A percentile compares a stretch with the other conserved stretches of the same genome.
Evolutionary conservation across 352 stramenopile genomes (phyloP).

Genomic region (Elongisporangium prolatum): DNA sequence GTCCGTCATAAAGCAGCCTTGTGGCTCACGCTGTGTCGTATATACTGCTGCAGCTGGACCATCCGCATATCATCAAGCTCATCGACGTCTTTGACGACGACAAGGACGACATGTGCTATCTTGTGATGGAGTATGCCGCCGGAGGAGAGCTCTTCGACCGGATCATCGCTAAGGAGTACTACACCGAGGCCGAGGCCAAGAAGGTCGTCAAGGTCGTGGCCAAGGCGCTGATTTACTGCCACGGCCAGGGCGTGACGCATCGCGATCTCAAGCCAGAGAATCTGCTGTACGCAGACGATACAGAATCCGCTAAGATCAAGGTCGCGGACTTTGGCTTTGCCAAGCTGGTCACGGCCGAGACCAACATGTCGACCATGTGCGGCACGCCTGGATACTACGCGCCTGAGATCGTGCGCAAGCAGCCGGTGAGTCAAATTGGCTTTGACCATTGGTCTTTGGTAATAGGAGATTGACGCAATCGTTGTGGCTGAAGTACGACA

Average conservation of each 20-base stretch:
- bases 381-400: constrained; percentile 96
- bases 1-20: too few species aligned
- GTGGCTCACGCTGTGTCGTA: not conserved
- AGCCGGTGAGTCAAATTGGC: constrained; percentile 30
- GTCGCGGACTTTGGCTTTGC: constrained; percentile 91
- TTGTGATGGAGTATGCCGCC: constrained; percentile 88
- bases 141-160: constrained; percentile 92
- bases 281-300: constrained; percentile 85
- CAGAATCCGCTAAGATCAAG: constrained; percentile 90
- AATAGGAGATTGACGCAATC: not conserved
- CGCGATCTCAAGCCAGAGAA: constrained; percentile 98
- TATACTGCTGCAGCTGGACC: constrained; percentile 41
- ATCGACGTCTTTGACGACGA: constrained; percentile 82
- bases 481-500: constrained; percentile 76
- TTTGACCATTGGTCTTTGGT: constrained; percentile 1
- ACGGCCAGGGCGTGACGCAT: constrained; percentile 87
- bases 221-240: constrained; percentile 85
- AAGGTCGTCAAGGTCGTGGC: constrained; percentile 82
- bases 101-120: constrained; percentile 59
- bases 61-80: constrained; percentile 88
- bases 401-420: constrained; percentile 93
- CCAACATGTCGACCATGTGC: constrained; percentile 86
- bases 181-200: constrained; percentile 86
- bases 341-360: constrained; percentile 75
- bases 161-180: constrained; percentile 91